These are phyloP conservation scores for Helenozyma baotianmanensis DNA, from an alignment of 805 yeast species.

Conservation along the genomic window DNA sequence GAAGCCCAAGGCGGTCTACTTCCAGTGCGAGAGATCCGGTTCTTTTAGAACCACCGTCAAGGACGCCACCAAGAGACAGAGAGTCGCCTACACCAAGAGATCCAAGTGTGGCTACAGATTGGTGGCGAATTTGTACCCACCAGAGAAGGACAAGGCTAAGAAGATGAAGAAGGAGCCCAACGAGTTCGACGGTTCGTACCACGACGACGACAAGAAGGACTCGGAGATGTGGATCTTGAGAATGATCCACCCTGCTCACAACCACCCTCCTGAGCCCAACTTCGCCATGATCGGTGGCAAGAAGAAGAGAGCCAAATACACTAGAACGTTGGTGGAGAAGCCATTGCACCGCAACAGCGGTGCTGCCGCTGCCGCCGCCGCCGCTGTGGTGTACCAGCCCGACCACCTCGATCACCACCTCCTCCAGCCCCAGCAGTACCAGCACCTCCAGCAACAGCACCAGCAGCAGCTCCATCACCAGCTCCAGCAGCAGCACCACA, in stretches of 20 bases:
- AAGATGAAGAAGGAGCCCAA: conserved; percentile 21
- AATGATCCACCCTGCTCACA: conserved; percentile 44
- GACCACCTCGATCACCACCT: conserved; percentile 21
- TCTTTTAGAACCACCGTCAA: conserved; percentile 44
- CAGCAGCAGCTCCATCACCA: conserved; percentile 23
- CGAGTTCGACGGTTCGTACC: conserved; percentile 16
- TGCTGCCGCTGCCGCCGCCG: conserved; percentile 20
- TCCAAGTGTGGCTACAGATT: conserved; percentile 43
- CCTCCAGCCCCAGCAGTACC: conserved; percentile 18
- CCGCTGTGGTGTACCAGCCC: conserved; percentile 22
- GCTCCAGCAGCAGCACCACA: conserved; percentile 17
- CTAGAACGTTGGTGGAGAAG: conserved; percentile 41
- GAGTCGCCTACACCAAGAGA: conserved; percentile 45
- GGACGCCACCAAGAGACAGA: conserved; percentile 40
- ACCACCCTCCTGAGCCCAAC: conserved; percentile 41
- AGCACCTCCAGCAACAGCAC: conserved; percentile 18
- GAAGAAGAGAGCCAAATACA: conserved; percentile 36
- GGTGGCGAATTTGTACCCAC: conserved; percentile 36
- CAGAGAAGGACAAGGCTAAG: conserved; percentile 40
- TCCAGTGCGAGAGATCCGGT: conserved; percentile 44
- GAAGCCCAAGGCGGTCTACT: conserved; percentile 45
- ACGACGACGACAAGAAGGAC: conserved; percentile 18
- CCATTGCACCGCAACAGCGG: conserved; percentile 30
- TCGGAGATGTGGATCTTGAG: conserved; percentile 43
- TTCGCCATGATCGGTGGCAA: conserved; percentile 21